Evolutionary conservation across 139 green algal genomes (phyloP).

Genomic region (Closterium sp.): DNA sequence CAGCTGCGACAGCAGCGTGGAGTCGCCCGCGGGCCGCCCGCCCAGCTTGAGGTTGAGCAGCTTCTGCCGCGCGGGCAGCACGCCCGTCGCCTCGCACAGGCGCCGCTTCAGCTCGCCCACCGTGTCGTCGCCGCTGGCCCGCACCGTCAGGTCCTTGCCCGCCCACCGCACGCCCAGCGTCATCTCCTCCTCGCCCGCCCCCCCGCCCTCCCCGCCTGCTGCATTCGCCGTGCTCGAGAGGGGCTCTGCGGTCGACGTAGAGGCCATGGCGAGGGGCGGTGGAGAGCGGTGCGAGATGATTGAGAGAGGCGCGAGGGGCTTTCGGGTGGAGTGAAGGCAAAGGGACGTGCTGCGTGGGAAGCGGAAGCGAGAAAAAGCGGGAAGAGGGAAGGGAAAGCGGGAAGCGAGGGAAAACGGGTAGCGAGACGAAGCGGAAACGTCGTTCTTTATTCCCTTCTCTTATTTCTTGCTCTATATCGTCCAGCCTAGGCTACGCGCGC

Average conservation of each 20-base stretch:
- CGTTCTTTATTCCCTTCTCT: no score
- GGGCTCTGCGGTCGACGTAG: not conserved
- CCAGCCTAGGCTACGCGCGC: no score
- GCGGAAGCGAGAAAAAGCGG: no score
- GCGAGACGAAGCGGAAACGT: no score
- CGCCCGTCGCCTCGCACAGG: conserved; percentile 27
- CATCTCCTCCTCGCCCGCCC: conserved; percentile 31
- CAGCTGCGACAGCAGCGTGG: conserved; percentile 15
- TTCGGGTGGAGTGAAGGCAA: no score
- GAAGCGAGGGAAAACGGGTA: no score
- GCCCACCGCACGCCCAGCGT: conserved; percentile 27
- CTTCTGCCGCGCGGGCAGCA: conserved; percentile 35
- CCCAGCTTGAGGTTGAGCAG: conserved; percentile 29
- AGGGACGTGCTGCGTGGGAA: no score
- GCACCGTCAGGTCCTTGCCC: conserved; percentile 19
- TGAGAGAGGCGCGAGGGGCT: no score
- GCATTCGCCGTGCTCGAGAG: not conserved
- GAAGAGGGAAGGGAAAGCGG: no score
- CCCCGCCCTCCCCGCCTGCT: not conserved
- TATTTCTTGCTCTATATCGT: no score
- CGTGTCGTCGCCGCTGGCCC: conserved; percentile 24
- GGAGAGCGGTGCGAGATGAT: not conserved
- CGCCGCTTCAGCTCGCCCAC: conserved; percentile 42
- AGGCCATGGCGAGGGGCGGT: not conserved
- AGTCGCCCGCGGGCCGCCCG: conserved; percentile 15